Base-by-base conservation (phyloP, 345 rosid species). In the Atalantia buxifolia region DNA sequence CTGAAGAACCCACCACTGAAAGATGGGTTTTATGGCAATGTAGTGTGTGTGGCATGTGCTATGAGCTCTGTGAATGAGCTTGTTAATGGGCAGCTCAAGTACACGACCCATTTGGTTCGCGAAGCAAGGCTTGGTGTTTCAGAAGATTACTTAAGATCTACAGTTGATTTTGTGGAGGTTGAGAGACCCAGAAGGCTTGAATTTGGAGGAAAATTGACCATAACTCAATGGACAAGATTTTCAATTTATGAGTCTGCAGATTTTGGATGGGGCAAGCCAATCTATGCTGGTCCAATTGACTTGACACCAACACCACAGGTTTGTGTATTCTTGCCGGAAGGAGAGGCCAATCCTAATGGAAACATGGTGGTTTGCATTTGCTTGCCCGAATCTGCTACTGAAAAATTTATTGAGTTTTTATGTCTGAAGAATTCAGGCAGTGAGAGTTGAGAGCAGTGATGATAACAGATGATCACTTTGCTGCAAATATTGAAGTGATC, bases 181-280 rank as follows among this genome's bases (percentile, higher is more conserved):
- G 82, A 90, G 61, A 84, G 98, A 81, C 96, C 97, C 22, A 86
- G 76, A 40, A 89, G 83, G 91, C 89, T 93, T 53, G 99, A 95
- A 84, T 93, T 95, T 66, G 97, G 92, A 24, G 97, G 97, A 66
- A 95, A 92, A 81, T 71, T 95, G 82, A 91, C 93, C 30, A 92
- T 95, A 68, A 95, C 99, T 12, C 98, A 95, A 36, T 92, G 99
- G 99, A 93, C 98, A 14, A 89, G 94, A 77, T 91, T 95, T 74
- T 84, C 92, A 1, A 90, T 92, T 45, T 91, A 93, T 25, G 97
- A 93, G 74, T 88, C 87, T 22, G 94, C 97, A 2, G 97, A 93
- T 86, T 95, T 93, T 36, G 98, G 99, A 9, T 93, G 97, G 92
- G 99, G 97, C 50, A 88, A 85, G 83, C 97, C 97, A 35, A 30